Conservation (phyloP, 208 protist species). For the Vickermania ingenoplastis region DNA sequence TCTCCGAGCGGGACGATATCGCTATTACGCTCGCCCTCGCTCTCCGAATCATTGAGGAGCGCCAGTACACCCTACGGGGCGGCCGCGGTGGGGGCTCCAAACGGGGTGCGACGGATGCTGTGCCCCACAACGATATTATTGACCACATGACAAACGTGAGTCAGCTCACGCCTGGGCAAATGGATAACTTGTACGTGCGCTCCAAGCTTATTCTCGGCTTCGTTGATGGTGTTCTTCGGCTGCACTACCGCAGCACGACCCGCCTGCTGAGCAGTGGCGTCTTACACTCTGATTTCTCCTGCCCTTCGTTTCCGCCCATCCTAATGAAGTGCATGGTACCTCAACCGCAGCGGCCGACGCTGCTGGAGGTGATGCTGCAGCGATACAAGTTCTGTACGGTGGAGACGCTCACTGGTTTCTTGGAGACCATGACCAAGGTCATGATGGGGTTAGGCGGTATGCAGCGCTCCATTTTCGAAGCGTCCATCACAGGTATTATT, state of each 20-base stretch:
- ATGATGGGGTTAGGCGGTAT: conserved; percentile 4
- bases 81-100: too few species aligned
- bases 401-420: neutral
- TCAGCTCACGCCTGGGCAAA: neutral
- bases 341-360: neutral
- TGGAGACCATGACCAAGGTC: conserved; percentile 2
- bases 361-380: neutral
- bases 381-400: conserved; percentile 2
- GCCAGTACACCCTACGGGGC: too few species aligned
- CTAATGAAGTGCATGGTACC: neutral
- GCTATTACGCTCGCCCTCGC: conserved; percentile 2
- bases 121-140: too few species aligned
- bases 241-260: neutral
- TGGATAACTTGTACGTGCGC: neutral
- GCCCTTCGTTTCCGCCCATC: neutral
- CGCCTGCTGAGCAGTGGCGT: conserved; percentile 5
- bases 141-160: neutral
- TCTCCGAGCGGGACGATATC: conserved; percentile 4
- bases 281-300: conserved; percentile 4
- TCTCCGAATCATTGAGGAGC: neutral
- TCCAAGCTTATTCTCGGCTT: conserved; percentile 1
- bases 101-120: too few species aligned
- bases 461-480: conserved; percentile 3
- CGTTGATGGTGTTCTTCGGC: neutral
- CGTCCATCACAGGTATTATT: conserved; percentile 1